These are phyloP conservation scores for Pseudopithomyces maydicus DNA, from an alignment of 2,329 filamentous ascomycete species.

Conservation along the genomic window DNA sequence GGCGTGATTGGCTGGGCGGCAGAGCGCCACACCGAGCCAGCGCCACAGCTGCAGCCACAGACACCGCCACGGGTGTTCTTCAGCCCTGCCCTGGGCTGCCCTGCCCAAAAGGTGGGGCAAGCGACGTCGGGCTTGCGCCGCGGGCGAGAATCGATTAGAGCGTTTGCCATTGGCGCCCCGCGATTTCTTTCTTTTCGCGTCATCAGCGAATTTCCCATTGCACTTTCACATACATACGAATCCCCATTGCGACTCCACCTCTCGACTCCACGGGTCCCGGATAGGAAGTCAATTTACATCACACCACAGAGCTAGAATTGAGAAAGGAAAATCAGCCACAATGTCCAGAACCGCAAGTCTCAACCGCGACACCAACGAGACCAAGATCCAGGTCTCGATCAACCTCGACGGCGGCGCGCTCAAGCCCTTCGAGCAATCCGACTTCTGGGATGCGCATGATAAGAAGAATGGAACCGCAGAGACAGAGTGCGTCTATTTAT, in stretches of 20 bases:
- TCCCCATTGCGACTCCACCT: too few relatives aligned
- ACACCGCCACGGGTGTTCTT: constrained; percentile 9
- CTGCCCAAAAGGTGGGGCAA: background rate
- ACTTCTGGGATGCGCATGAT: constrained; percentile 54
- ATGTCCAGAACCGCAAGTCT: constrained; percentile 73
- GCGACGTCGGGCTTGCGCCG: background rate
- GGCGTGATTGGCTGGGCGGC: background rate
- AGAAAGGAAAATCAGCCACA: constrained; percentile 13
- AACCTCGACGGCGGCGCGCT: constrained; percentile 87
- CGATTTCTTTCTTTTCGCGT: constrained; percentile 27
- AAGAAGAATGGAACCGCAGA: constrained; percentile 35
- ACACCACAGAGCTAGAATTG: background rate
- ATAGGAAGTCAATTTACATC: background rate
- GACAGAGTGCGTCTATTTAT: constrained; percentile 46
- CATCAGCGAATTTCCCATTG: background rate
- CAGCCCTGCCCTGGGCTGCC: constrained; percentile 39
- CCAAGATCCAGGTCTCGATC: constrained; percentile 90
- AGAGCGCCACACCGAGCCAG: too few relatives aligned
- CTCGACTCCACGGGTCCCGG: background rate
- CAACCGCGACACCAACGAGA: constrained; percentile 94
- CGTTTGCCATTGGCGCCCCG: background rate
- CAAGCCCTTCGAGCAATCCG: constrained; percentile 53
- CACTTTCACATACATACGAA: too few relatives aligned
- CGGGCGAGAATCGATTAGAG: too few relatives aligned
- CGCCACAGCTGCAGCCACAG: background rate